phyloP scores from a whole-genome alignment of 2,329 filamentous ascomycete genomes.

The Ophiostoma sp. region DNA sequence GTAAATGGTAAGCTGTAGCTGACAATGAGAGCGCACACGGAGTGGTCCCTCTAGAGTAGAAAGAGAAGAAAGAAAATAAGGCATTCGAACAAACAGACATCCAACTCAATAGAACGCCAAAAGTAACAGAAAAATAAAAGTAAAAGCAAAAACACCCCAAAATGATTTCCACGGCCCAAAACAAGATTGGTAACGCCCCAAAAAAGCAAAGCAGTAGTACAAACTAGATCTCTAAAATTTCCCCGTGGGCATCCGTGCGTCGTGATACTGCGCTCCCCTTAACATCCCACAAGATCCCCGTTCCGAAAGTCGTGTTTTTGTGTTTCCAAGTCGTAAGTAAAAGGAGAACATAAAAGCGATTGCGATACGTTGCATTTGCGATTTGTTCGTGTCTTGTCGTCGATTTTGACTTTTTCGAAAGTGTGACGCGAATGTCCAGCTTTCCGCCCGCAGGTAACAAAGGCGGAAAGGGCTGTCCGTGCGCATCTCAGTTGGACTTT shows the following conservation, averaged over 20 bases:
- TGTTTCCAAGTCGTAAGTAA: not conserved
- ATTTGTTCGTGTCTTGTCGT: not conserved
- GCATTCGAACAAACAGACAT: not conserved
- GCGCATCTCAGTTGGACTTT: not conserved
- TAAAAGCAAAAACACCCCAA: not conserved
- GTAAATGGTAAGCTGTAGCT: slow-evolving; percentile 14
- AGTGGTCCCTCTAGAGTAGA: not conserved
- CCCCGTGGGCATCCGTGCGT: not conserved
- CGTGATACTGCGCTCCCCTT: no score
- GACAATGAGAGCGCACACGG: not conserved
- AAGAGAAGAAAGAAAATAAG: not conserved
- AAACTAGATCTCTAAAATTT: not conserved
- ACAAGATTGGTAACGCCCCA: not conserved
- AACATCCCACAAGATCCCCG: no score
- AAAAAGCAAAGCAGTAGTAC: not conserved
- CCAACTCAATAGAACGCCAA: not conserved
- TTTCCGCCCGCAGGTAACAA: not conserved
- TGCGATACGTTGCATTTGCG: not conserved
- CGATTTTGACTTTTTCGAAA: not conserved
- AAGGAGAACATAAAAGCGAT: not conserved
- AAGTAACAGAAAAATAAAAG: not conserved
- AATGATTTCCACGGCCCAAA: not conserved
- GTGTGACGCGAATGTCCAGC: not conserved
- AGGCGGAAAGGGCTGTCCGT: not conserved
- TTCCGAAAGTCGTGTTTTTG: no score